Base-by-base conservation (phyloP, 2,329 filamentous ascomycete species). In the Penicillium sp. region DNA sequence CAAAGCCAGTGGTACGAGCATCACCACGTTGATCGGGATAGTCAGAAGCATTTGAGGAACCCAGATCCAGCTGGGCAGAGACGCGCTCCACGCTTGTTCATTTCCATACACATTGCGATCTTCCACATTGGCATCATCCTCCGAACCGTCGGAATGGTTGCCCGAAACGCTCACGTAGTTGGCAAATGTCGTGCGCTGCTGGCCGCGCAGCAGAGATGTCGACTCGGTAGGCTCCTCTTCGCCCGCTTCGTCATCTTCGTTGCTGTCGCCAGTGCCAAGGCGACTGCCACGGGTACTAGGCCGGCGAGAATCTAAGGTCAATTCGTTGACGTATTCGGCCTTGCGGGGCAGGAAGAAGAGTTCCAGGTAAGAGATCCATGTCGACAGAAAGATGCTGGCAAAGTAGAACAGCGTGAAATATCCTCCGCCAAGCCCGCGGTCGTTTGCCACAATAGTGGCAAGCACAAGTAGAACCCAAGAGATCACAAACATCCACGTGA, bases 321-420 rank as follows among this genome's bases (percentile, higher is more conserved):
- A 72, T 43, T 78, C 76, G 47, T 76, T 75, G 3, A 83, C 84
- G 65, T 86, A 93, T 3, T 80, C 76, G n/a, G 76, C 71, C 66
- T 90, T 95, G 33, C 73, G 79, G 2, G 83, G 83, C 53, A 96
- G 75, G 11, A 81, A 80, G 60, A 94, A 91, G 6, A 93, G 75
- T 64, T 98, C 93, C 37, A 87, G 67, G 44, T 95, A 83, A 0
- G 84, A 83, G 45, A 95, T 80, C 53, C 89, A 71, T 0, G 88
- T 75, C 0, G 90, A 83, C 6, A 90, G 64, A 61, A 90, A 94
- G 3, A 86, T 74, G 4, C 84, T 82, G 0, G 84, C 81, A 57
- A 93, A 85, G 60, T 90, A 85, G 57, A 95, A 86, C 4, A 93
- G 80, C 40, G 90, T 77, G 53, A 88, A 82, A 64, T 97, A 98